Evolutionary conservation across 2,329 filamentous ascomycete genomes (phyloP), one percentile per base, ranked within the genome.

Genomic region (Orbilia brochopaga): DNA sequence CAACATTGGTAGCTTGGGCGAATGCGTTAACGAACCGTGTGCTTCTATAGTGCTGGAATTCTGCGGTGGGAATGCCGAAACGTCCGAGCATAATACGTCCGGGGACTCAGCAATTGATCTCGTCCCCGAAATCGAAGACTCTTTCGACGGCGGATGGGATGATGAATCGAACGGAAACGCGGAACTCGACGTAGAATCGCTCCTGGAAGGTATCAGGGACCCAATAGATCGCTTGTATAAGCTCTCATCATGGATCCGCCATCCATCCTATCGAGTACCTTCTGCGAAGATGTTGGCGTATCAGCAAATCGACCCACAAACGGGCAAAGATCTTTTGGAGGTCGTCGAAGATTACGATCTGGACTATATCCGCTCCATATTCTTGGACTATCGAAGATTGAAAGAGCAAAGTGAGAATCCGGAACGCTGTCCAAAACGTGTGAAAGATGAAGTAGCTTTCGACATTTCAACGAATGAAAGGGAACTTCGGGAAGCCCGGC

Each of bases 191-290:
- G 21, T 55, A 27, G 66, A 64, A 30, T 23, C 58, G 17, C 44
- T 70, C 11, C 32, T 70, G 15, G 59, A 59, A 3, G 46, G 66
- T 17, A 27, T 70, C n/a, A 58, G 48, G 21, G 66, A 70, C 35
- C 66, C 66, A 7, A 70, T 70, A 6, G 66, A 70, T 23, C 58
- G 66, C 17, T 37, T 70, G n/a, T 70, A 70, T 23, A 63, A 61
- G 21, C 53, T 70, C 10, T 63, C 66, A 17, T 54, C 30, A n/a
- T 52, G 60, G 48, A 70, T 70, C 4, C 53, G 66, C 15, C 58
- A 70, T 27, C 66, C 66, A 44, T 64, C 66, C 17, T 59, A 58
- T 19, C 58, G 66, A 0, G 48, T 70, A 24, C 5, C 54, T 17
- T 70, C 66, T 17, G 57, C 66, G 1, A 70, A 70, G 23, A 35